Percentiles rank a stretch among this genome's conserved stretches.
These are phyloP conservation scores for Aspergillus japonicus DNA, from an alignment of 2,329 filamentous ascomycete genomes.

Conservation along the genomic window DNA sequence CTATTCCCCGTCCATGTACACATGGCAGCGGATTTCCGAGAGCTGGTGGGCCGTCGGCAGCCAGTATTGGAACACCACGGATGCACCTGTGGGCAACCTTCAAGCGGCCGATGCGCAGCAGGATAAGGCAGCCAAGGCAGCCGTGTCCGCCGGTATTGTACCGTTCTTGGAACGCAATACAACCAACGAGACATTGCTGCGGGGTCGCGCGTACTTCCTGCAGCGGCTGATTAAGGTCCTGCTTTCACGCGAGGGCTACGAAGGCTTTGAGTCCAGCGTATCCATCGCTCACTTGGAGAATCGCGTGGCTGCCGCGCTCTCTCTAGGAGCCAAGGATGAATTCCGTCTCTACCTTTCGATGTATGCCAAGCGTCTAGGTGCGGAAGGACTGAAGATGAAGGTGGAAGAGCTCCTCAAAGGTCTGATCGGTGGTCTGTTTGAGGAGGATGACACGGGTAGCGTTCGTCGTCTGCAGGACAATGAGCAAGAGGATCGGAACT, in stretches of 20 bases:
- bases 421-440: slow-evolving; percentile 69
- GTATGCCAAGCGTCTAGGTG: slow-evolving; percentile 94
- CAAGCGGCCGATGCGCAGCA: slow-evolving; percentile 68
- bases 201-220: slow-evolving; percentile 86
- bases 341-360: slow-evolving; percentile 95
- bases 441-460: slow-evolving; percentile 53
- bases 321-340: slow-evolving; percentile 82
- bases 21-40: slow-evolving; percentile 94
- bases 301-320: slow-evolving; percentile 81
- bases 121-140: slow-evolving; percentile 50
- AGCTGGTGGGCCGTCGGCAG: slow-evolving; percentile 97
- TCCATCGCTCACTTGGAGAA: slow-evolving; percentile 96
- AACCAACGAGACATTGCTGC: slow-evolving; percentile 85
- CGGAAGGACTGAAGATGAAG: slow-evolving; percentile 81
- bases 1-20: slow-evolving; percentile 80
- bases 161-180: slow-evolving; percentile 92
- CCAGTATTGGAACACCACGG: slow-evolving; percentile 98
- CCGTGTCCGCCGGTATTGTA: slow-evolving; percentile 85
- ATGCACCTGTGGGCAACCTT: slow-evolving; percentile 79
- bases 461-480: slow-evolving; percentile 27
- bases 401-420: slow-evolving; percentile 88
- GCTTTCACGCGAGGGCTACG: slow-evolving; percentile 84
- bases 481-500: slow-evolving; percentile 45
- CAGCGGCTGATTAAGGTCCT: slow-evolving; percentile 89
- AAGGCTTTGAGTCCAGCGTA: slow-evolving; percentile 85